Base-by-base conservation (phyloP, 1,284 basidiomycete genomes). In the Trametes versicolor region DNA sequence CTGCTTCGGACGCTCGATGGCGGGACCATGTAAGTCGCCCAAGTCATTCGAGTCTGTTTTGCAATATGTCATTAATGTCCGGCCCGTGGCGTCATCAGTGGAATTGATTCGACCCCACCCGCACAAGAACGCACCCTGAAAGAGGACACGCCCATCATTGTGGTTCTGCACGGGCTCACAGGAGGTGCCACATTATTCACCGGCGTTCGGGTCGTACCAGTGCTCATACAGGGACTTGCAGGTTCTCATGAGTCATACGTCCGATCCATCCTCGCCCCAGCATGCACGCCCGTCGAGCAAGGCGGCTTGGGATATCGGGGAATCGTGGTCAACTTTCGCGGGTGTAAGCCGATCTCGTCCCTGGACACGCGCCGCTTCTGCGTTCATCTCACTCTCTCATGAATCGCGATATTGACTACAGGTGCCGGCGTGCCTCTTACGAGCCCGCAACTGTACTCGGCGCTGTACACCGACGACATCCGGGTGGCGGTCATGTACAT, bases 211-310 rank as follows among this genome's bases (percentile, higher is more conserved):
- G 43, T 36, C 58, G 59, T 58, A 21, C 43, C 58, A 49, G 51
- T 70, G 59, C 64, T 60, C 61, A 69, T 48, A 23, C 36, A 17
- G 17, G 29, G 51, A 37, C 49, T 52, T 58, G 21, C 68, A 94
- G 92, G 95, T 29, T 95, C 93, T 15, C 88, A 96, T 76, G 96
- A 97, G 82, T 86, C 91, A 23, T 97, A 97, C 74, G 93, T 98
- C 48, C 83, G 95, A 65, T 89, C 93, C 29, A 83, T 97, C 54
- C 79, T 97, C 8, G 84, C 86, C 52, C 90, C 88, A 64, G 90
- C 91, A 10, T 89, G 88, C 70, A 83, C 87, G 27, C 85, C 92
- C 17, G 84, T 87, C 17, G 82, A 83, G 37, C 80, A 91, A 69
- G 94, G 94, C 36, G 96, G 95, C 2, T 81, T 97, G 51, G 95